Base-by-base conservation (phyloP, 2,329 filamentous ascomycete genomes). In the Talaromyces marneffei region DNA sequence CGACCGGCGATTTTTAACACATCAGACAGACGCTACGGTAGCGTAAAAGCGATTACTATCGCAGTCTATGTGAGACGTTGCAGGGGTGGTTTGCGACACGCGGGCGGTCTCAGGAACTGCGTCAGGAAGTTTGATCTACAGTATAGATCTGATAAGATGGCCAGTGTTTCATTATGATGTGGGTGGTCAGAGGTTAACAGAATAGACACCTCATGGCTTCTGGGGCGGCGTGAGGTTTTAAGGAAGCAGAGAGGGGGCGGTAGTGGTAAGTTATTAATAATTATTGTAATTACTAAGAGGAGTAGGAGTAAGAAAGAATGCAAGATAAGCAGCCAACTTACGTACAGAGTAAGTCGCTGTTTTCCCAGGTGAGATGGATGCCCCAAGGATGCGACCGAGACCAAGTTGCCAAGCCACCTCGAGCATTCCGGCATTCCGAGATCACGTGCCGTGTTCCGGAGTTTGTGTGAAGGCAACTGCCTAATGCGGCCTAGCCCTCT, bases 61-160 rank as follows among this genome's bases (percentile, higher is more conserved):
- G 20, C 25, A 39, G 44, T 31, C 27, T 31, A 53, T 42, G n/a
- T 52, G n/a, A 39, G 35, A 39, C 57, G 48, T 40, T 25, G 44
- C 37, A 52, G 46, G 57, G 48, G 25, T 23, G 46, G 33, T 10
- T 18, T 33, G 16, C 52, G 52, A 55, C 33, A 55, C 52, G 25
- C 23, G 20, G 23, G 46, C 3, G n/a, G 57, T 59, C 42, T 59
- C 57, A 52, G 46, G 8, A 59, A 52, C 42, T 59, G 57, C 44
- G 48, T 59, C 44, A 59, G 57, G 18, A 25, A 10, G 52, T 37
- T 55, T 39, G 52, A 54, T 37, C 18, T 54, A 42, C 39, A 4
- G 5, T 16, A 27, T 40, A 55, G 33, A 55, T 55, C 52, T 55
- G 52, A 55, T 55, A 55, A 55, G 52, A 40, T 40, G 20, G 10